Conservation (phyloP, 441 rosid species). For the Adansonia rubrostipa region DNA sequence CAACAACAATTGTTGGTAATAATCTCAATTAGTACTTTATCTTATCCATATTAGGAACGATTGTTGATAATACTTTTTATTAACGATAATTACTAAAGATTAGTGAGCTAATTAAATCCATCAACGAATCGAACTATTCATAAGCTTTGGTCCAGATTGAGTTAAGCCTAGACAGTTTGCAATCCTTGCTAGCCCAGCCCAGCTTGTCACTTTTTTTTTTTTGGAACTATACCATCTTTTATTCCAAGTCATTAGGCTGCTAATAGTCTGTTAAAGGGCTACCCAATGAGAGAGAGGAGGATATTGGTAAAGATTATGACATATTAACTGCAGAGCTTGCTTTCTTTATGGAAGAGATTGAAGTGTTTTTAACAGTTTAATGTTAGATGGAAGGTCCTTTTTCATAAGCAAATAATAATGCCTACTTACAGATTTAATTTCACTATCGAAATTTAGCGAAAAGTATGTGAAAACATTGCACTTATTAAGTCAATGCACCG, state of each 20-base stretch:
- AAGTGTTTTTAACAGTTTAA: background rate
- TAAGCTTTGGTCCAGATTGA: too few species aligned
- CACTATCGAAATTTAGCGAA: background rate
- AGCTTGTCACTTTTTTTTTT: too few species aligned
- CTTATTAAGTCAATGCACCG: too few species aligned
- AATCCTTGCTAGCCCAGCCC: too few species aligned
- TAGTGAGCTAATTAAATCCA: too few species aligned
- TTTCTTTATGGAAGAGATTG: background rate
- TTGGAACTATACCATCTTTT: too few species aligned
- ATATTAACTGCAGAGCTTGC: background rate
- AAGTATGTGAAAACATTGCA: background rate
- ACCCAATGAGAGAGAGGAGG: background rate
- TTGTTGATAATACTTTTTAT: too few species aligned
- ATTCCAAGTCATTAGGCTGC: too few species aligned
- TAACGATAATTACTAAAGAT: too few species aligned
- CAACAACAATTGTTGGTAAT: background rate
- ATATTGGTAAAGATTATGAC: background rate
- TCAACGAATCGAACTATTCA: too few species aligned
- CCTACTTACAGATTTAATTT: background rate
- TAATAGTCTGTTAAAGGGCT: background rate
- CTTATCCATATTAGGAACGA: too few species aligned
- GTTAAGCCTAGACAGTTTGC: too few species aligned
- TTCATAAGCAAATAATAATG: background rate
- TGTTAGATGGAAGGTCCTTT: conserved; percentile 6
- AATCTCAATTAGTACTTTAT: background rate